Evolutionary conservation across 805 yeast species (phyloP).

Genomic region (Kodamaea kakaduensis): DNA sequence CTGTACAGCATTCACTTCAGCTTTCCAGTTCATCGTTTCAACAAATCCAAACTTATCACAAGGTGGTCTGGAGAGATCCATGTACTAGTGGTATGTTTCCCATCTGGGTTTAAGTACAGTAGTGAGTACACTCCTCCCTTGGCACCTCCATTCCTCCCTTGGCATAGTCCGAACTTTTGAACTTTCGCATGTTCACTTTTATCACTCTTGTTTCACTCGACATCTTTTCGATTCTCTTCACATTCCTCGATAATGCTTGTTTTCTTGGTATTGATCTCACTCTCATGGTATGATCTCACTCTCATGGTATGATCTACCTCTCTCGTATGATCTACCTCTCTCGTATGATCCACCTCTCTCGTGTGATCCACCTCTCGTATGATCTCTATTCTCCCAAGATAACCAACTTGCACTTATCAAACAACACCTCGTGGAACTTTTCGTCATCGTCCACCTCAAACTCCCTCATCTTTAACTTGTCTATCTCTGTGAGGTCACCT

Average conservation of each 20-base stretch:
- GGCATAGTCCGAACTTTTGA: too few species aligned
- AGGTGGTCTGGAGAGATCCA: too few species aligned
- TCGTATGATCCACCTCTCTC: neutral
- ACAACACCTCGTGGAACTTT: constrained; percentile 36
- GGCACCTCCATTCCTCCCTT: too few species aligned
- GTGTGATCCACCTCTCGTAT: neutral
- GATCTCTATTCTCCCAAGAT: constrained; percentile 16
- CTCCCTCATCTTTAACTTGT: constrained; percentile 24
- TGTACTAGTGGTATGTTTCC: too few species aligned
- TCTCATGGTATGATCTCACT: too few species aligned
- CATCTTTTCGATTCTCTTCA: neutral
- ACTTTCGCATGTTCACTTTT: too few species aligned
- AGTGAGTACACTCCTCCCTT: too few species aligned
- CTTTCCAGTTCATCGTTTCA: too few species aligned
- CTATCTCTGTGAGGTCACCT: constrained; percentile 23
- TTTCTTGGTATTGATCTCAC: neutral
- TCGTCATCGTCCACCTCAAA: constrained; percentile 39
- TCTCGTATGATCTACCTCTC: neutral
- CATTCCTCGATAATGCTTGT: neutral
- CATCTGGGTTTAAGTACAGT: too few species aligned
- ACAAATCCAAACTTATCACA: too few species aligned
- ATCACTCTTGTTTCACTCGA: neutral
- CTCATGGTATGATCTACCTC: neutral
- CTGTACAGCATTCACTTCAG: too few species aligned
- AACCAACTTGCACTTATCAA: constrained; percentile 42